Evolutionary conservation across 2,329 filamentous ascomycete genomes (phyloP).

Genomic region (Aureobasidium sp.): DNA sequence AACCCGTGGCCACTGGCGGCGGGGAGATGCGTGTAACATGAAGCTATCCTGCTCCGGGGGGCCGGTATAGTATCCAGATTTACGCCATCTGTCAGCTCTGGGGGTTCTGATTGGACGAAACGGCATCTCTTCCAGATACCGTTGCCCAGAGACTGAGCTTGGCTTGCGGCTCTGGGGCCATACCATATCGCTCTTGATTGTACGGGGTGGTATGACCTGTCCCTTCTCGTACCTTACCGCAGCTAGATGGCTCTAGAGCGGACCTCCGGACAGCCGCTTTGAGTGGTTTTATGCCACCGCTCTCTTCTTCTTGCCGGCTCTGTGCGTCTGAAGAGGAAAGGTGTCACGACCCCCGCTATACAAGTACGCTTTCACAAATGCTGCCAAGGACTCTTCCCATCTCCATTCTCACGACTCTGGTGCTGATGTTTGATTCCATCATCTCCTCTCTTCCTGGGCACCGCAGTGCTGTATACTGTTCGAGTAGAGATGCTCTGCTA

Average conservation of each 20-base stretch:
- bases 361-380: neutral
- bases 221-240: neutral
- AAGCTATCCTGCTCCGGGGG: conserved; percentile 8
- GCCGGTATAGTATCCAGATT: conserved; percentile 8
- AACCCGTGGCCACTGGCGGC: conserved; percentile 2
- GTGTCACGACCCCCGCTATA: neutral
- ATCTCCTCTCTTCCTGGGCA: neutral
- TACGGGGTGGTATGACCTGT: neutral
- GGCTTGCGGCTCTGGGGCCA: conserved; percentile 6
- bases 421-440: neutral
- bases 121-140: neutral
- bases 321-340: neutral
- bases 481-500: neutral
- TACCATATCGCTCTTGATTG: neutral
- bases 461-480: neutral
- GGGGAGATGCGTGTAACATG: conserved; percentile 3
- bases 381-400: neutral
- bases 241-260: neutral
- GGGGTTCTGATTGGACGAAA: neutral
- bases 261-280: neutral
- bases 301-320: neutral
- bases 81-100: neutral
- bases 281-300: neutral
- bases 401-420: neutral
- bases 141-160: conserved; percentile 7